These are phyloP conservation scores for Rhynchospora tenuis DNA, from an alignment of 176 grass and related monocot genomes.

Conservation along the genomic window DNA sequence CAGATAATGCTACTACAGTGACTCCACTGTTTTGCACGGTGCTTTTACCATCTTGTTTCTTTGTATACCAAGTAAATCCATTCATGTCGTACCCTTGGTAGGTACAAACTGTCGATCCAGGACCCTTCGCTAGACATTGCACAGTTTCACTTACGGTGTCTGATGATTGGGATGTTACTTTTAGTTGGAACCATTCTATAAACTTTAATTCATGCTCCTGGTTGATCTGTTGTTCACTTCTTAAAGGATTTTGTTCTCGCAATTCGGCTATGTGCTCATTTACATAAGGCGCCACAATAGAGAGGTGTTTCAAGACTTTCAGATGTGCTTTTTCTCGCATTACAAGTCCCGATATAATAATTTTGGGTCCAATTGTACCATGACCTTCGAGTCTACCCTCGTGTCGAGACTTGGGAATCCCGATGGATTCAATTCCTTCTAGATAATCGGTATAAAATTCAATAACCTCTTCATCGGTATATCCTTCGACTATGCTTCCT, in stretches of 20 bases:
- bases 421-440: neutral
- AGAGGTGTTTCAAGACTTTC: neutral
- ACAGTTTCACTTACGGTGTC: neutral
- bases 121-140: neutral
- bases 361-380: neutral
- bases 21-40: neutral
- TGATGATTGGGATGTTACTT: neutral
- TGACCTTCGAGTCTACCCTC: neutral
- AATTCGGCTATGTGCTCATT: neutral
- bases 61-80: neutral
- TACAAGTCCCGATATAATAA: neutral
- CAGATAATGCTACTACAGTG: neutral
- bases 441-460: neutral
- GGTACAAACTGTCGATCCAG: neutral
- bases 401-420: conserved; percentile 2
- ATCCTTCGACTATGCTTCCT: neutral
- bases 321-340: neutral
- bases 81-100: neutral
- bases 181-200: neutral
- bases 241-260: neutral
- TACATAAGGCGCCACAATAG: neutral
- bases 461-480: neutral
- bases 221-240: neutral
- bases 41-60: neutral
- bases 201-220: neutral